Conservation (phyloP, 2,329 filamentous ascomycete genomes). For the Thelonectria discophora region DNA sequence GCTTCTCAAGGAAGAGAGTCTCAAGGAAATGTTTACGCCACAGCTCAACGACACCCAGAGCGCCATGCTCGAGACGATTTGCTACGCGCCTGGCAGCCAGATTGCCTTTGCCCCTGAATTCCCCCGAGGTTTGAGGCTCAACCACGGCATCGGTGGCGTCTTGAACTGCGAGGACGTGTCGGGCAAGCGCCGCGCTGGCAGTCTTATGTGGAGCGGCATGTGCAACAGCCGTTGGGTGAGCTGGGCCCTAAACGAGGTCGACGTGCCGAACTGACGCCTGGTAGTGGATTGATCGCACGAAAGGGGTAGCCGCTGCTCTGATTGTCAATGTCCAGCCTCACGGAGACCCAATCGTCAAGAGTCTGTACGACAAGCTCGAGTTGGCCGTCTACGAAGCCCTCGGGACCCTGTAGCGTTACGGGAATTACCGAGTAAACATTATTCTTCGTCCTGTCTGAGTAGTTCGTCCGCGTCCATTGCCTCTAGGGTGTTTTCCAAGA, state of each 20-base stretch:
- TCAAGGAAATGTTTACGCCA: slow-evolving; percentile 50
- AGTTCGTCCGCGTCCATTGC: slow-evolving; percentile 47
- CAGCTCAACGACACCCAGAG: slow-evolving; percentile 49
- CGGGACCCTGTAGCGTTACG: slow-evolving; percentile 9
- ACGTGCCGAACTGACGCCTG: slow-evolving; percentile 5
- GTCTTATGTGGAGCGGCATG: slow-evolving; percentile 56
- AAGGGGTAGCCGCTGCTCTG: slow-evolving; percentile 52
- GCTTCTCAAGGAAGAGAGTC: slow-evolving; percentile 44
- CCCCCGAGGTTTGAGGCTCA: slow-evolving; percentile 43
- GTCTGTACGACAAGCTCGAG: slow-evolving; percentile 52
- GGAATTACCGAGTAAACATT: background rate
- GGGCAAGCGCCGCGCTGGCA: slow-evolving; percentile 53
- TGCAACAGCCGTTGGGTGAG: slow-evolving; percentile 55
- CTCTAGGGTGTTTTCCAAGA: slow-evolving; percentile 57
- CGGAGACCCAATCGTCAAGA: slow-evolving; percentile 48
- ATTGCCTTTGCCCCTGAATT: slow-evolving; percentile 50
- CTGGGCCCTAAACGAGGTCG: slow-evolving; percentile 1
- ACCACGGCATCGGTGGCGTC: slow-evolving; percentile 51
- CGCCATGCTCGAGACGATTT: slow-evolving; percentile 28
- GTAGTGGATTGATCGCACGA: slow-evolving; percentile 50
- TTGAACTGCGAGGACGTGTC: slow-evolving; percentile 51
- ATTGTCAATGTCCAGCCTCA: slow-evolving; percentile 51
- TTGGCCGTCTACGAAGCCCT: slow-evolving; percentile 48
- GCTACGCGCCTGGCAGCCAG: slow-evolving; percentile 35
- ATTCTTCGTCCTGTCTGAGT: slow-evolving; percentile 35